Base-by-base conservation (phyloP, 2,329 filamentous ascomycete genomes). In the Ustulina deusta region DNA sequence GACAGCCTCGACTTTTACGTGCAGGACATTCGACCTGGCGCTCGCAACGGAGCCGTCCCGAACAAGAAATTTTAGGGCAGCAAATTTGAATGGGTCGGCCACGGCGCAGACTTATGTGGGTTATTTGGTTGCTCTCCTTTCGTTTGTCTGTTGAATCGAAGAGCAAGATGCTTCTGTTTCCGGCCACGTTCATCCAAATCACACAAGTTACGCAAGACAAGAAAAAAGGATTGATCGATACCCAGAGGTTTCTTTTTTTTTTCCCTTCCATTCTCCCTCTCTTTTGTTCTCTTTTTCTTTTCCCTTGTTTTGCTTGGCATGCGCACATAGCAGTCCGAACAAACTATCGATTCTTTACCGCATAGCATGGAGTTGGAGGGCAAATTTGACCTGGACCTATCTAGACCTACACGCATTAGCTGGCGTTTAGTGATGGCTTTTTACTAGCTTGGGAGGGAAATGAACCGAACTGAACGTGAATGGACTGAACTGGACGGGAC, bases 1-100 rank as follows among this genome's bases (percentile, higher is more conserved):
- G 84, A 87, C 54, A 87, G 87, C 66, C 80, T 93, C 73, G 85
- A 91, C n/a, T 88, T 87, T 73, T 81, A 84, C 52, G 81, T 89
- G 6, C 80, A 86, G 34, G 87, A 89, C 73, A 74, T 89, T 63
- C 82, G 87, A n/a, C 80, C 79, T 20, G 75, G 72, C 49, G 70
- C 68, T 65, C 66, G 68, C 63, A 74, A 71, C 62, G 65, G 65
- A 66, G 62, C 69, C 65, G 60, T 60, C 46, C 68, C 72, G 65
- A 70, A 71, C 62, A 76, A 74, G 66, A 74, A 65, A 67, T 72
- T 74, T 63, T 77, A 77, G 75, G 65, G 69, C 71, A 74, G 69
- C 63, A 68, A 72, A 61, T 71, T 70, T 74, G 71, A 73, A 64
- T 66, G 72, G 65, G 69, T 72, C 49, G 65, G 66, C 67, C 71